These are phyloP conservation scores for Corchorus olitorius DNA, from an alignment of 345 rosid species.

Conservation along the genomic window DNA sequence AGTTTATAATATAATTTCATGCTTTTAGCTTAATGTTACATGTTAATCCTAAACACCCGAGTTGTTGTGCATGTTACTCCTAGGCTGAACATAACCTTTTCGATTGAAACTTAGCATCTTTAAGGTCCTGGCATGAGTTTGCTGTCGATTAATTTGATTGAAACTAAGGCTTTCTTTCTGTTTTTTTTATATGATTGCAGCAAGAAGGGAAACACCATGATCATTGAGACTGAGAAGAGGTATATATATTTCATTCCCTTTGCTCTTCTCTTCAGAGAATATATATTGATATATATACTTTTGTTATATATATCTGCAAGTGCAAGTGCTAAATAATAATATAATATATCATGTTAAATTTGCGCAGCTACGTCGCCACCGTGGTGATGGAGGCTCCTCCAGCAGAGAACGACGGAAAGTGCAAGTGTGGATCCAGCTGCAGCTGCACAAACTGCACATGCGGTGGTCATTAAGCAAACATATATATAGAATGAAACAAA, in stretches of 20 bases:
- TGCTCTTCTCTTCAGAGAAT: neutral
- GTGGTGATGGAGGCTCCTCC: constrained; percentile 49
- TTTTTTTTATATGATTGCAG: constrained; percentile 35
- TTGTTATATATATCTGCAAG: neutral
- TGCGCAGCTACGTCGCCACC: constrained; percentile 48
- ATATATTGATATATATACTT: no score
- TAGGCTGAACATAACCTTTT: neutral
- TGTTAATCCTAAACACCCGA: no score
- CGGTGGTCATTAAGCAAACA: constrained; percentile 39
- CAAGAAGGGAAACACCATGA: constrained; percentile 70
- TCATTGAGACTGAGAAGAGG: constrained; percentile 70
- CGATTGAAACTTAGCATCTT: neutral
- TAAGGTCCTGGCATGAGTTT: neutral
- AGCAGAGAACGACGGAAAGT: constrained; percentile 61
- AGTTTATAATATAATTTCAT: no score
- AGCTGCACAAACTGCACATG: constrained; percentile 73
- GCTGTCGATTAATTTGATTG: neutral
- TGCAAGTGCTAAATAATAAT: neutral
- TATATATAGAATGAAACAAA: neutral
- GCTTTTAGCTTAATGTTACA: no score
- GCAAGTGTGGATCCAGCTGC: constrained; percentile 88
- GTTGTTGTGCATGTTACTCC: neutral
- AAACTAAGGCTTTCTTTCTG: neutral
- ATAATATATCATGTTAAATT: neutral
- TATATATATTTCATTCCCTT: constrained; percentile 19